phyloP scores from a whole-genome alignment of 306 rosid species.

The Arachis stenosperma region DNA sequence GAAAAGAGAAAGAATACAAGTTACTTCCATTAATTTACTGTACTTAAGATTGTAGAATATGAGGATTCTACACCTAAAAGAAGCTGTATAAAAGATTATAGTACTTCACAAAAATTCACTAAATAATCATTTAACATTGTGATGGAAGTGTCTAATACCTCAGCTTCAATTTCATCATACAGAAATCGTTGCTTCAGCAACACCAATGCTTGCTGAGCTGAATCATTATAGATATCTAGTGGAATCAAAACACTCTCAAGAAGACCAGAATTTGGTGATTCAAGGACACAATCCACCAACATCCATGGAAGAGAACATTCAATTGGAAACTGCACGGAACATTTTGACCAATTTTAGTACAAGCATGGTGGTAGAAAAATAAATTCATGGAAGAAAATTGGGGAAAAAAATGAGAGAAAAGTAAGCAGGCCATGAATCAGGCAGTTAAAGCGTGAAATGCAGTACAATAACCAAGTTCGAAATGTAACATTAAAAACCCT shows the following conservation, averaged over 20 bases:
- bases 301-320: slow-evolving; percentile 99
- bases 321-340: slow-evolving; percentile 73
- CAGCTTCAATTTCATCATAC: slow-evolving; percentile 98
- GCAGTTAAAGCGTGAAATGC: not conserved
- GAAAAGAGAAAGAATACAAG: slow-evolving; percentile 25
- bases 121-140: slow-evolving; percentile 16
- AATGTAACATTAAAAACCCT: slow-evolving; percentile 24
- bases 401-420: not conserved
- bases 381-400: not conserved
- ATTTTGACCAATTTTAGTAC: slow-evolving; percentile 37
- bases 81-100: slow-evolving; percentile 22
- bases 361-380: slow-evolving; percentile 4
- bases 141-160: slow-evolving; percentile 58
- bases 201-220: slow-evolving; percentile 95
- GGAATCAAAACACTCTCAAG: slow-evolving; percentile 93
- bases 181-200: slow-evolving; percentile 91
- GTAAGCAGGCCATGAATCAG: slow-evolving; percentile 13
- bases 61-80: slow-evolving; percentile 19
- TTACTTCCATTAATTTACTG: slow-evolving; percentile 16
- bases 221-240: slow-evolving; percentile 92
- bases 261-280: slow-evolving; percentile 86
- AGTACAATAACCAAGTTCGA: too few species aligned
- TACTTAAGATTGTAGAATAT: not conserved
- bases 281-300: slow-evolving; percentile 92
- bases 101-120: slow-evolving; percentile 32